Base-by-base conservation (phyloP, 2,329 filamentous ascomycete genomes). In the Penicillium italicum region DNA sequence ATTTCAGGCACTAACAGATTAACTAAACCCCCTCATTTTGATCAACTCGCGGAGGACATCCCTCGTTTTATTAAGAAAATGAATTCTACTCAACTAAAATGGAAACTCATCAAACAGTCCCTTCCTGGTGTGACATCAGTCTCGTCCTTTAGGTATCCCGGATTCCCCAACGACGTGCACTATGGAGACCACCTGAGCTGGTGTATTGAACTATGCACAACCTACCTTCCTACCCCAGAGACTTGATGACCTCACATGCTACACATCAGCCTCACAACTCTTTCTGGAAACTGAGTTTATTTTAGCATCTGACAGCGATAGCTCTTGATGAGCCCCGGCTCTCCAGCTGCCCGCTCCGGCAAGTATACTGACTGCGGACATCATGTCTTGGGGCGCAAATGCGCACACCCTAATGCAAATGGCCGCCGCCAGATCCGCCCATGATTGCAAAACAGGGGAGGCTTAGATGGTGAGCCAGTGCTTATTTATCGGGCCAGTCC, bases 351-450 rank as follows among this genome's bases (percentile, higher is more conserved):
- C 57, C 11, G 59, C 57, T 22, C 69, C 70, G 8, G 72, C 72
- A 40, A 78, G 62, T 11, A 79, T 60, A 1, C 73, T 73, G 9
- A 76, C 73, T 0, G 62, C 70, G 0, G 71, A 65, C 18, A 79
- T 53, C 46, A 63, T 69, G 6, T 55, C 44, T 4, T 30, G 33
- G 54, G 56, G 5, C 80, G 61, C 4, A 59, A 56, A 40, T 72
- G 68, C 12, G 78, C 72, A 59, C 78, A 82, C 22, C 78, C 79
- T 11, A 81, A 63, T 2, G 74, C 73, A 60, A 78, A 81, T 0
- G 79, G 77, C 2, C 76, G 20, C 80, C 79, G 8, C 78, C 79
- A 0, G 75, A 79, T 5, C 73, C 65, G 2, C 77, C 78, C 6
- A 81, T 57, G 22, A 81, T 67, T 16, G 72, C 70, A 62, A 78